A percentile compares a stretch with the other conserved stretches of the same genome.
phyloP scores from a whole-genome alignment of 768 basidiomycete genomes.

The Psilocybe sp. region DNA sequence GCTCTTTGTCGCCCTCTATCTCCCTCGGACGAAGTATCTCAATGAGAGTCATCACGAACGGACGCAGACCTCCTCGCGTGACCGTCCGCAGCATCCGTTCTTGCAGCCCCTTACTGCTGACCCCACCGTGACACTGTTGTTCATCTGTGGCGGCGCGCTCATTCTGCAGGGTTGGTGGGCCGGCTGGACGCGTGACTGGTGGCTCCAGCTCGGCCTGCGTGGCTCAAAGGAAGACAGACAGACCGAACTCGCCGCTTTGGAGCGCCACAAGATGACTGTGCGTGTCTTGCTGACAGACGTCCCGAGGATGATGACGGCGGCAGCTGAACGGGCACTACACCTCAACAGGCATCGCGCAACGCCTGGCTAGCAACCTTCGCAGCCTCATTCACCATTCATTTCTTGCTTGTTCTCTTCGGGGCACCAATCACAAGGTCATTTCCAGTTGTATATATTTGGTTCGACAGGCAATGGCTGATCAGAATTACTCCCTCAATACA shows the following conservation, averaged over 20 bases:
- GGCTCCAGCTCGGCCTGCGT: constrained; percentile 36
- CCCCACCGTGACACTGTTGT: constrained; percentile 56
- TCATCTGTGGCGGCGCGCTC: constrained; percentile 50
- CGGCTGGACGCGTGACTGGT: constrained; percentile 61
- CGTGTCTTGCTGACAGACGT: constrained; percentile 17
- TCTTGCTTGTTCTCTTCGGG: constrained; percentile 64
- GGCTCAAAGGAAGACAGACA: constrained; percentile 41
- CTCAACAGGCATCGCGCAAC: constrained; percentile 43
- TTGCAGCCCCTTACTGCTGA: constrained; percentile 61
- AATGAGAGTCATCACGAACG: constrained; percentile 29
- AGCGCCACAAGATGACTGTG: constrained; percentile 37
- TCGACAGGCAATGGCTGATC: constrained; percentile 9
- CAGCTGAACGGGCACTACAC: neutral
- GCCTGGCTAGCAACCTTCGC: constrained; percentile 54
- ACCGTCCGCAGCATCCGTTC: constrained; percentile 71
- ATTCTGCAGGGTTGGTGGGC: constrained; percentile 73
- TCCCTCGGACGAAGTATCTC: constrained; percentile 61
- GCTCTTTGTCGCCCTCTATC: constrained; percentile 60
- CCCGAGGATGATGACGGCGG: neutral
- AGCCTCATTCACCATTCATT: constrained; percentile 45
- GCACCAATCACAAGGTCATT: constrained; percentile 64
- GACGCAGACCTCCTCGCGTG: constrained; percentile 37
- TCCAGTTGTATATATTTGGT: constrained; percentile 7
- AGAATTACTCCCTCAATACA: constrained; percentile 12
- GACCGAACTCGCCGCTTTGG: constrained; percentile 36